Base-by-base conservation (phyloP, 192 early-diverging fungal species). In the Coemansia brasiliensis region DNA sequence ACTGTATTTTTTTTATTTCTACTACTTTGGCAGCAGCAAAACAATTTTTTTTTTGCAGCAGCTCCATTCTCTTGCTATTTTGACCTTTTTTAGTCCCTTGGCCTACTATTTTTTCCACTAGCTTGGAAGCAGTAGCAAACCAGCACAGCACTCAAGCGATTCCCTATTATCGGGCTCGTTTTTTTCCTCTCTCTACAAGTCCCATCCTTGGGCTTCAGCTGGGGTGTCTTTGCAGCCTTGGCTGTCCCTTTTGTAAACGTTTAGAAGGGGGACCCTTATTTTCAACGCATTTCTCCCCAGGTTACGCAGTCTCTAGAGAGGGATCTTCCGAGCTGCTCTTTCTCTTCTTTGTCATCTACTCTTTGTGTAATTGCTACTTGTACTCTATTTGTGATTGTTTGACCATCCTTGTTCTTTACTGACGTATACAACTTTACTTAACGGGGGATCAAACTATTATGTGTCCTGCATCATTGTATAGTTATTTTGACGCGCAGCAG, bases 401-500 rank as follows among this genome's bases (percentile, higher is more conserved):
- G 13, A 8, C 37, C 41, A 10, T 52, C 38, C 18, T 18, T 51
- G 18, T 35, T 35, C 45, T 16, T 27, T 18, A 35, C 52, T 52
- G 46, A 53, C 50, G 11, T 40, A 15, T 43, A 49, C 16, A 11
- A 26, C 4, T 20, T 21, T 35, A 42, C 15, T 42, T 11, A 39
- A 16, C 27, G 39, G 35, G 15, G 42, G 18, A 12, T 5, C 18
- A 41, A 40, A 43, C 52, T 24, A 46, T 41, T 11, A 77, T 78
- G 74, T 67, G 60, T 24, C 74, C 74, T 29, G 68, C 68, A 21
- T 65, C 74, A 10, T 21, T 67, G 20, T 69, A 78, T 78, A 78
- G 74, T 57, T 78, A 78, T 71, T 78, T 78, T 39, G 74, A 78
- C 68, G 64, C 68, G 17, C 74, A 76, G 53, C 63, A 67, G 45